A percentile compares a stretch with the other conserved stretches of the same genome.
These are phyloP conservation scores for Pisolithus sp. DNA, from an alignment of 768 basidiomycete species.

Conservation along the genomic window DNA sequence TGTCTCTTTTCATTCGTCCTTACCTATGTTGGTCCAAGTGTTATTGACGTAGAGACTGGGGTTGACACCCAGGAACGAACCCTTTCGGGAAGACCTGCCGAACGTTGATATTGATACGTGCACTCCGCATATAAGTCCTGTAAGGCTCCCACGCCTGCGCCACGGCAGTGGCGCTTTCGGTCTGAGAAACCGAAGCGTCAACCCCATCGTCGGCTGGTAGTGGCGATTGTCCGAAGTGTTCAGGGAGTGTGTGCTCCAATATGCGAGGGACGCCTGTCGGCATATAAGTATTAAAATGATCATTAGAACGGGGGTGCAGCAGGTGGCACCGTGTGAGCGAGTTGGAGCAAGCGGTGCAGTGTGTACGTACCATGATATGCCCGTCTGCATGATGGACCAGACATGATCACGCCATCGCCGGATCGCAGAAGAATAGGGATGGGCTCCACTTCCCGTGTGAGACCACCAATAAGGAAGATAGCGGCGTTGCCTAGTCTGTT, in stretches of 20 bases:
- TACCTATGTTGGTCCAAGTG: no score
- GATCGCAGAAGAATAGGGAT: constrained; percentile 81
- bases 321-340: neutral
- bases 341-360: neutral
- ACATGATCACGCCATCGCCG: constrained; percentile 92
- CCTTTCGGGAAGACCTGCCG: constrained; percentile 81
- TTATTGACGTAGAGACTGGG: neutral
- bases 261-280: constrained; percentile 77
- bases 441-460: constrained; percentile 71
- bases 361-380: constrained; percentile 80
- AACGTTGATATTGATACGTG: constrained; percentile 88
- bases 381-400: constrained; percentile 74
- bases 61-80: constrained; percentile 34
- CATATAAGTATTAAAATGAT: no score
- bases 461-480: constrained; percentile 84
- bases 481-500: constrained; percentile 81
- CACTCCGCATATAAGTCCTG: constrained; percentile 54
- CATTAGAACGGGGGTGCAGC: no score
- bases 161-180: constrained; percentile 16
- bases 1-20: neutral
- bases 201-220: neutral
- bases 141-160: constrained; percentile 51
- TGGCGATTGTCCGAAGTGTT: constrained; percentile 35
- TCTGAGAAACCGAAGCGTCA: neutral
- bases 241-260: constrained; percentile 72